Evolutionary conservation across 768 basidiomycete genomes (phyloP).

Genomic region (Dioszegia aurantiaca): DNA sequence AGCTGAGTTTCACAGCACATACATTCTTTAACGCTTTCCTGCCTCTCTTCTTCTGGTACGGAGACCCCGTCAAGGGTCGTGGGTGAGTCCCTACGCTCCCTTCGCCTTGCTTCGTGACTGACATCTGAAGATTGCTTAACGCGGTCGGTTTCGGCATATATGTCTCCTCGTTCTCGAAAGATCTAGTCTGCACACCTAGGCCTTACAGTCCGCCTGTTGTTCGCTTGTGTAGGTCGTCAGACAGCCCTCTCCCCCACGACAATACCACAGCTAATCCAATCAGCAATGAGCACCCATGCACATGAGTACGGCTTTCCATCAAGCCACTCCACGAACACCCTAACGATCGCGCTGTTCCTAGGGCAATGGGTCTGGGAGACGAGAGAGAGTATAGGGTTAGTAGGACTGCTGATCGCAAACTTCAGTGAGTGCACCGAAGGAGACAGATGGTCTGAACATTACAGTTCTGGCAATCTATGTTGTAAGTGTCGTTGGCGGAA

Average conservation of each 20-base stretch:
- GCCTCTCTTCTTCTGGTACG: constrained; percentile 86
- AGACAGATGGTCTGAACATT: constrained; percentile 8
- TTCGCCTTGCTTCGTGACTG: neutral
- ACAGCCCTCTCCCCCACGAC: constrained; percentile 41
- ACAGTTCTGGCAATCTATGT: constrained; percentile 44
- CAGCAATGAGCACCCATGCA: constrained; percentile 40
- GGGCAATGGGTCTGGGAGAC: constrained; percentile 32
- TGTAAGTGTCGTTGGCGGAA: constrained; percentile 48
- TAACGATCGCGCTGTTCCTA: constrained; percentile 83
- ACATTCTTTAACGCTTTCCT: constrained; percentile 85
- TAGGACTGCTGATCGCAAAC: constrained; percentile 14
- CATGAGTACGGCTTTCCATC: constrained; percentile 68
- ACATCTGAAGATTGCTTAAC: constrained; percentile 60
- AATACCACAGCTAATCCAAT: neutral
- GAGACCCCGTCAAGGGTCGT: constrained; percentile 65
- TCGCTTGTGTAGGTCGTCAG: constrained; percentile 84
- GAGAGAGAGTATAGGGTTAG: constrained; percentile 15
- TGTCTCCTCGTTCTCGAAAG: constrained; percentile 80
- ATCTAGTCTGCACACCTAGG: constrained; percentile 82
- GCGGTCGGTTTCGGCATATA: constrained; percentile 79
- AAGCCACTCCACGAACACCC: constrained; percentile 86
- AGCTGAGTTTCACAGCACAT: constrained; percentile 34
- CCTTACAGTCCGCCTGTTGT: constrained; percentile 87
- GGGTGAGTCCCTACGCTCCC: constrained; percentile 60
- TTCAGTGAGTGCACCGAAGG: constrained; percentile 13